Evolutionary conservation across 2,329 filamentous ascomycete genomes (phyloP), one percentile per base, ranked within the genome.

Genomic region (Coniella lustricola): DNA sequence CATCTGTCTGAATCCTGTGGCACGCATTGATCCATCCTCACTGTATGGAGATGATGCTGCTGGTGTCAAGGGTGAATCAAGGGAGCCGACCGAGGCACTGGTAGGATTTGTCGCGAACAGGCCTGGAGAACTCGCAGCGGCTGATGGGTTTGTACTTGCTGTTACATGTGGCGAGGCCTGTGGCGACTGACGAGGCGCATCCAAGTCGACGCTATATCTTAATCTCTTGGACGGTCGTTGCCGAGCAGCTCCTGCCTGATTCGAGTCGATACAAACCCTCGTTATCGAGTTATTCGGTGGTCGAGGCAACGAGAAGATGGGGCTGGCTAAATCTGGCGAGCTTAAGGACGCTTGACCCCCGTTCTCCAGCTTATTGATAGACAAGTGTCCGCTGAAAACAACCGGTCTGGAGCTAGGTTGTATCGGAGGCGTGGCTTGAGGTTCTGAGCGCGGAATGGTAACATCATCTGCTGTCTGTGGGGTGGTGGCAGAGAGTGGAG

Each of bases 51-150:
- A 65, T 3, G 68, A 67, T 7, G 68, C 65, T 2, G 64, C 64
- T 14, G 70, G 67, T 3, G 65, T 75, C 49, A 65, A 59, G 21
- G 65, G 72, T 31, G 60, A 66, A 20, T 54, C 65, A 7, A 58
- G 57, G 10, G 64, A 39, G 17, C 20, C 42, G 36, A 39, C 18
- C 3, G 50, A 36, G 5, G 21, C n/a, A 1, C 47, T 31, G n/a
- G 43, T 44, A 7, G 45, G 25, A 29, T 35, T 51, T 61, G 59
- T 20, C 56, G 60, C 49, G 60, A 64, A 18, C 56, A 63, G 37
- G 4, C 39, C 25, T 29, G 25, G 47, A 41, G 50, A 48, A 10
- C 47, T 52, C 12, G 47, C 43, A 13, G 38, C 25, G 2, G 35
- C 43, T 9, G 50, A 50, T 17, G 31, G 33, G 22, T 44, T 38